Evolutionary conservation across 108 stramenopile genomes (phyloP), one percentile per base, ranked within the genome.

Genomic region (Epithemia pelagica): DNA sequence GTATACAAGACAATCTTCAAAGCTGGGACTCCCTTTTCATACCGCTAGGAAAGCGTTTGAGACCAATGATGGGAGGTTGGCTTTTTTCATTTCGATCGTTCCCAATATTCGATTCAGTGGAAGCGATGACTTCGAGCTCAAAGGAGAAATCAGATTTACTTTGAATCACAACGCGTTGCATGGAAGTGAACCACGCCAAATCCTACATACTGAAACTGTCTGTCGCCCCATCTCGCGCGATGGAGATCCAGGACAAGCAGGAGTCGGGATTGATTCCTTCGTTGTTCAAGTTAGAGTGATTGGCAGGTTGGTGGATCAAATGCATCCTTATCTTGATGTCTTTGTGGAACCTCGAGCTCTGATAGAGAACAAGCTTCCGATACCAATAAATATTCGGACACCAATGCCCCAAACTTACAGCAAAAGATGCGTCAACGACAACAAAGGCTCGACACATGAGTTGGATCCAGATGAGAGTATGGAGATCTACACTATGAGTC

Each of bases 361-460:
- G 27, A 65, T 94, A 21, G 74, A 73, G 32, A 94, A 94, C 68
- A 75, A 69, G 25, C 61, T 91, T 25, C 90, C 90, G 20, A 70
- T 94, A 28, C 54, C 65, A 8, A 65, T 90, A 2, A 68, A 74
- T 32, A 58, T 91, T 10, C 76, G 82, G 25, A 91, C 88, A 29
- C 93, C 88, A 8, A 91, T 94, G 90, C 93, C 90, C 21, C 82
- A 83, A 54, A 91, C 87, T 37, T 88, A 78, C 66, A 80, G 67
- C 59, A 51, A 62, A 0, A 30, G 28, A 18, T 62, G 52, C 56
- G 30, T 65, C 10, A 19, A 72, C 61, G 55, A 63, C n/a, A 46
- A 18, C 54, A 59, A 69, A 37, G 68, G 72, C 53, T 37, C 70
- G 1, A 60, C 73, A 27, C 79, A 88, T 65, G 61, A 60, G 55